These are phyloP conservation scores for Cubamyces sp. DNA, from an alignment of 768 basidiomycete species.

Conservation along the genomic window DNA sequence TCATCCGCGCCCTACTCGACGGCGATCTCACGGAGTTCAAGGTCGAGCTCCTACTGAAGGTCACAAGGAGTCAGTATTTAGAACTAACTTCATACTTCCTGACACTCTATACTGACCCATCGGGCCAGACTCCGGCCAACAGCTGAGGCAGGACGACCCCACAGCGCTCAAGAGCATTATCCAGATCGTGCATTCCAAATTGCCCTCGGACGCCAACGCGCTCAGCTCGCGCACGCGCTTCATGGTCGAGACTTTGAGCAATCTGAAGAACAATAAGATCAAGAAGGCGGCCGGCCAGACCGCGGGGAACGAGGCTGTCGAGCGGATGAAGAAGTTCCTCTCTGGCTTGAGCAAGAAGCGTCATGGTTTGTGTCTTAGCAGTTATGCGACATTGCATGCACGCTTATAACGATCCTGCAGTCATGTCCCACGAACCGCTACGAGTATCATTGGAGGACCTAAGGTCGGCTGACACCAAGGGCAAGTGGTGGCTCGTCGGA, in stretches of 20 bases:
- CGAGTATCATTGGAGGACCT: conserved; percentile 87
- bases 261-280: conserved; percentile 90
- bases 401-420: conserved; percentile 43
- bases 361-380: conserved; percentile 50
- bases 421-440: conserved; percentile 82
- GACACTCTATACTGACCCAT: neutral
- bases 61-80: conserved; percentile 65
- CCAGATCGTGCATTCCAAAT: conserved; percentile 74
- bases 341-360: conserved; percentile 74
- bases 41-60: conserved; percentile 86
- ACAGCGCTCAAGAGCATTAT: conserved; percentile 91
- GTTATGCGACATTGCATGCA: neutral
- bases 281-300: conserved; percentile 68
- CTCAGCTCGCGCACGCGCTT: conserved; percentile 89
- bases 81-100: neutral
- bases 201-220: conserved; percentile 51
- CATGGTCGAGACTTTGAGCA: conserved; percentile 92
- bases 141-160: conserved; percentile 91
- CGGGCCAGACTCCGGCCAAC: conserved; percentile 80
- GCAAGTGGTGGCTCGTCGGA: conserved; percentile 99
- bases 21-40: conserved; percentile 71
- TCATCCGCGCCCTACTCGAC: conserved; percentile 76
- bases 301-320: conserved; percentile 75
- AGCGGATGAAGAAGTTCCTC: conserved; percentile 89
- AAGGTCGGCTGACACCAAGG: conserved; percentile 78